Base-by-base conservation (phyloP, 2,329 filamentous ascomycete species). In the Sporothrix pseudoabietina region DNA sequence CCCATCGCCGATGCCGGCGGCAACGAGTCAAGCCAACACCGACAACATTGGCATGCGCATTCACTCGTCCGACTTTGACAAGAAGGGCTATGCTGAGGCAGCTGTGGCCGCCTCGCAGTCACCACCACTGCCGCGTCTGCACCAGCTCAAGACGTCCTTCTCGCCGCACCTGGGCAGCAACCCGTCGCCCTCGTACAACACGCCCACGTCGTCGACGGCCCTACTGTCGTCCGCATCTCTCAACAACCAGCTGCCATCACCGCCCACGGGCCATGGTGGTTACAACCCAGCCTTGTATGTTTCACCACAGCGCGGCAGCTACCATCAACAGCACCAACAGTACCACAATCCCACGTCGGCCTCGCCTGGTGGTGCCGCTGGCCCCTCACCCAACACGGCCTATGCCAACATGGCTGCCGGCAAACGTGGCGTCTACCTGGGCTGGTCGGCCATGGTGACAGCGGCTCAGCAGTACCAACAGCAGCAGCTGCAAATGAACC, bases 261-360 rank as follows among this genome's bases (percentile, higher is more conserved):
- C 61, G 10, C 61, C 61, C 12, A 66, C 61, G 10, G 61, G 39
- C 12, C 59, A 44, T 2, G 39, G 59, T 35, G 59, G 35, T 35
- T 76, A 78, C 76, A 75, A 75, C 57, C 78, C 78, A n/a, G 77
- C 77, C 12, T 76, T 77, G 69, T 76, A 74, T 30, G 55, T 8
- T 30, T 1, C 57, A 19, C 52, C 26, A 55, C 35, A 47, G 65
- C 47, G 47, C 59, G 26, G 65, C 54, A 49, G 35, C 59, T 49
- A 55, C 39, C 5, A 59, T 9, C 26, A 70, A n/a, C 65, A 26
- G 26, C 5, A 59, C 5, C 26, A 70, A n/a, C 47, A 39, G 41
- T 52, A 61, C 59, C 30, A 35, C 7, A 26, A 41, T 19, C 55
- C 39, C 30, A 41, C 10, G 6, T 41, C 26, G 9, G 26, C 47